Conservation (phyloP, 352 stramenopile species). For the Pythium sukuiense region DNA sequence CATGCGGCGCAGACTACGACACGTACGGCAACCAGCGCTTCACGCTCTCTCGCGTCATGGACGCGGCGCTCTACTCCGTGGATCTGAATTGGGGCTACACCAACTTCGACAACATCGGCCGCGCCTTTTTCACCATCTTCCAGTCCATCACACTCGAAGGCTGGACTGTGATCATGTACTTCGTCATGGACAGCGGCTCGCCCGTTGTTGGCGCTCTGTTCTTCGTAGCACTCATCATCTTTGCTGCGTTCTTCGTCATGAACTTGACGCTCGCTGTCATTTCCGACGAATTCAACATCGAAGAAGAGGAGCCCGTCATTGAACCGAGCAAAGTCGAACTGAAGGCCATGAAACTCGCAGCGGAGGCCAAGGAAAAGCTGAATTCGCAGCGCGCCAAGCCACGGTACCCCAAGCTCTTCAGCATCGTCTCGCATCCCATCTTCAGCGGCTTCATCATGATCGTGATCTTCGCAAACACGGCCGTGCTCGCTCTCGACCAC, state of each 20-base stretch:
- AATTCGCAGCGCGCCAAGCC: conserved; percentile 29
- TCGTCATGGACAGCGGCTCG: conserved; percentile 64
- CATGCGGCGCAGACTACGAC: conserved; percentile 74
- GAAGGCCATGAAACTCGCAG: conserved; percentile 33
- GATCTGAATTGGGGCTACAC: conserved; percentile 90
- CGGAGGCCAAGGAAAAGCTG: conserved; percentile 33
- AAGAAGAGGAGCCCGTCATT: conserved; percentile 35
- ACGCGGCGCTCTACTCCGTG: conserved; percentile 51
- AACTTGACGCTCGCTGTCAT: conserved; percentile 93
- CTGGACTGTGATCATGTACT: conserved; percentile 93
- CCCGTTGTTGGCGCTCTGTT: conserved; percentile 74
- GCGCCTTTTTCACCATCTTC: conserved; percentile 92
- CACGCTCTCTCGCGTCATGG: conserved; percentile 39
- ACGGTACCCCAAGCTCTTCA: conserved; percentile 43
- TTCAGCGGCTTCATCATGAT: conserved; percentile 70
- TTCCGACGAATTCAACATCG: conserved; percentile 87
- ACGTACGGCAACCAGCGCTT: conserved; percentile 71
- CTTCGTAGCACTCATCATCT: conserved; percentile 90
- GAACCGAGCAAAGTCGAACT: conserved; percentile 34
- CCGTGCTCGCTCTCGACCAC: conserved; percentile 77
- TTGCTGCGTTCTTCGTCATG: conserved; percentile 93
- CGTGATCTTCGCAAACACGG: conserved; percentile 85
- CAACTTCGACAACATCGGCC: conserved; percentile 92
- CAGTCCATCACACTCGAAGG: conserved; percentile 93
- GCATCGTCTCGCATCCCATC: conserved; percentile 55